Evolutionary conservation across 495 filamentous ascomycete genomes (phyloP), one percentile per base, ranked within the genome.

Genomic region (Trypethelium eluteriae): DNA sequence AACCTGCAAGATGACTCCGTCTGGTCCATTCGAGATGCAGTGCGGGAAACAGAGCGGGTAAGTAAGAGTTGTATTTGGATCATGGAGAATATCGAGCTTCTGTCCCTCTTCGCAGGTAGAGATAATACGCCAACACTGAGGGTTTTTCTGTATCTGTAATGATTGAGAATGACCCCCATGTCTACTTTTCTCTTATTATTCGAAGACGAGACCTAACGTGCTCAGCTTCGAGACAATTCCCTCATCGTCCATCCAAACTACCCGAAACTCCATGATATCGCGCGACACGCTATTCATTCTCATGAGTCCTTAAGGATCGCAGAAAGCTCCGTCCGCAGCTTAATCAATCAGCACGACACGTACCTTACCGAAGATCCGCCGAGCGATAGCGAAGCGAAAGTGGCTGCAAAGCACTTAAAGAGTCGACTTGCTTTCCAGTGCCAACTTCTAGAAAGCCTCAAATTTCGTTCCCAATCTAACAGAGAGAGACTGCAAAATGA

Each of bases 391-490:
- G 53, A 59, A 36, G 7, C 5, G 2, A 59, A 36, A 59, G 53
- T 59, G 3, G 53, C 53, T 59, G 53, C 25, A 59, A 59, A 59
- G 53, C 32, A 59, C 36, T 14, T 59, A 10, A 35, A 18, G 4
- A 59, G 53, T 36, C 53, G 53, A 35, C 7, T 59, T 5, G 53
- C 18, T 34, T 59, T 59, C 32, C 53, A 59, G 36, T 36, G 7
- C 10, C 53, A 59, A 5, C 53, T 59, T 14, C 14, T 59, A 10
- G 53, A 36, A 59, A 59, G 53, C 53, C 53, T 59, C 53, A 59
- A 59, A 4, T 36, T 35, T 36, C 53, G 53, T 9, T 11, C 53
- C 6, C 53, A 59, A 36, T 59, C 53, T 10, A 59, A 59, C 14
- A 59, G 36, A 59, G 53, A 59, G 32, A 18, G 53, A 36, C 14